phyloP scores from a whole-genome alignment of 257 asterid genomes.

The Handroanthus guayacan region DNA sequence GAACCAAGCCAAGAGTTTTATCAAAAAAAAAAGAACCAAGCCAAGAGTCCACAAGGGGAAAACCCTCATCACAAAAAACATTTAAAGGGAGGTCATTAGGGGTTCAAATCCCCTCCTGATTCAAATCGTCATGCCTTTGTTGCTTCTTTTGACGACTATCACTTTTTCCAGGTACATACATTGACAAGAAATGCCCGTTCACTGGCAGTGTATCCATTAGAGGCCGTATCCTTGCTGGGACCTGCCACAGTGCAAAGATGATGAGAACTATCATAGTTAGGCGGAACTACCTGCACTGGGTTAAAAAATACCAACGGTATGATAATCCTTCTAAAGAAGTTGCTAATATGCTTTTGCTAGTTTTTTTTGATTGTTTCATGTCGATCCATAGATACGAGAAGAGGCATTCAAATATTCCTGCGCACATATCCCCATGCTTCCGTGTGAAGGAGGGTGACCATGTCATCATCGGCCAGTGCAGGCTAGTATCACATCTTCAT shows the following conservation, averaged over 20 bases:
- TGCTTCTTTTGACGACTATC: not conserved
- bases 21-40: too few relatives aligned
- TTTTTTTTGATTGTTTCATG: not conserved
- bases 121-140: not conserved
- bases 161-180: slow-evolving; percentile 59
- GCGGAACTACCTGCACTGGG: slow-evolving; percentile 77
- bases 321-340: not conserved
- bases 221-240: slow-evolving; percentile 85
- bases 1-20: too few relatives aligned
- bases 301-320: slow-evolving; percentile 79
- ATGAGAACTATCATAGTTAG: slow-evolving; percentile 75
- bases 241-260: slow-evolving; percentile 95
- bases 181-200: slow-evolving; percentile 89
- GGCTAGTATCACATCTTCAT: slow-evolving; percentile 42
- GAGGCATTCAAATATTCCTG: slow-evolving; percentile 84
- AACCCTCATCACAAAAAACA: too few relatives aligned
- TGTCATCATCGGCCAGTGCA: slow-evolving; percentile 88
- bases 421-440: slow-evolving; percentile 87
- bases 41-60: too few relatives aligned
- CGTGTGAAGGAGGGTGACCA: slow-evolving; percentile 89
- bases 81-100: too few relatives aligned
- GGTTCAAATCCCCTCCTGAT: too few relatives aligned
- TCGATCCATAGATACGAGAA: slow-evolving; percentile 66
- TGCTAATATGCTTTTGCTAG: not conserved
- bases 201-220: slow-evolving; percentile 82